Base-by-base conservation (phyloP, 352 stramenopile species). In the Aphanomyces euteiches region DNA sequence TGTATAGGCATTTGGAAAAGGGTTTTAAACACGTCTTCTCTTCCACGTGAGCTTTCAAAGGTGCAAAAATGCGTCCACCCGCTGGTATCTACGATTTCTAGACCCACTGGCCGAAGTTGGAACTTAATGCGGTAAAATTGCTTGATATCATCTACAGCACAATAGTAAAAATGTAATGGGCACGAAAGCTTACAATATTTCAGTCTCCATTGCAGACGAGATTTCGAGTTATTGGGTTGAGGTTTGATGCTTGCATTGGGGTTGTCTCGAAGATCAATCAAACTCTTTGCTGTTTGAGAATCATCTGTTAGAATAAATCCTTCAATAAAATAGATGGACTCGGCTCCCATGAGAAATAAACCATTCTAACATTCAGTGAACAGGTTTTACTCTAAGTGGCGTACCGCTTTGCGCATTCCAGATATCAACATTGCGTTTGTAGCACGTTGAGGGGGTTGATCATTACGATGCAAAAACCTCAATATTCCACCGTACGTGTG, bases 91-190 rank as follows among this genome's bases (percentile, higher is more conserved):
- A 92, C 90, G 56, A 90, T 85, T 66, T 93, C 86, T 57, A 93
- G 88, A 0, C 77, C 86, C 5, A 92, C 78, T 2, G 83, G 84
- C 13, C 86, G 84, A 43, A 93, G 74, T 37, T 93, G 86, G 38
- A 90, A 93, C 54, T 90, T 89, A 47, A 91, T 88, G 28, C 86
- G 76, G 36, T 87, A 88, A 53, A 93, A 91, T 48, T 92, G 83
- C 47, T 85, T 88, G 61, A 93, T 74, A 28, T 84, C 75, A 40
- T 36, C 64, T 70, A 61, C 6, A 36, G 7, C 13, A 19, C n/a
- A 53, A 19, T 53, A 53, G 45, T 53, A 53, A 15, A 15, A 1
- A n/a, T n/a, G 2, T 53, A 53, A 1, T 53, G n/a, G 45, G 45
- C 45, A 53, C 45, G 36, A 58, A 56, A 36, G n/a, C 17, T 37